These are phyloP conservation scores for Mycena rosella DNA, from an alignment of 768 basidiomycete genomes.

Conservation along the genomic window DNA sequence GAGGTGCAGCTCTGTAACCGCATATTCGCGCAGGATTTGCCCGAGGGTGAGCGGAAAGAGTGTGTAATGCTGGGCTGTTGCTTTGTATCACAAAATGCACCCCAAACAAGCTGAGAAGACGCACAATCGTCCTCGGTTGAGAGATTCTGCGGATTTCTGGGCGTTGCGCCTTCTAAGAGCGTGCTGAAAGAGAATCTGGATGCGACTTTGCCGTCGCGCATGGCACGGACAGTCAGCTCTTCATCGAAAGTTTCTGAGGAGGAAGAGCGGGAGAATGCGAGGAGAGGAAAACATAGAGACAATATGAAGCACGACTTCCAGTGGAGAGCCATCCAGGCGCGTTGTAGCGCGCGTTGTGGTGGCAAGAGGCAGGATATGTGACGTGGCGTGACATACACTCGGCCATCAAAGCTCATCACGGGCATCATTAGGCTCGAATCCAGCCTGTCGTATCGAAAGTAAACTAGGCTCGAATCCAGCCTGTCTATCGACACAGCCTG, in stretches of 20 bases:
- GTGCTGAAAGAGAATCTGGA: conserved; percentile 87
- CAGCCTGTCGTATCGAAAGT: too few relatives aligned
- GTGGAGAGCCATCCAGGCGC: not conserved
- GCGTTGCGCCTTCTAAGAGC: conserved; percentile 62
- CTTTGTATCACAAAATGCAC: not conserved
- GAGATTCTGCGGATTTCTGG: conserved; percentile 66
- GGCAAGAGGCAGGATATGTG: too few relatives aligned
- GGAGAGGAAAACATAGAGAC: conserved; percentile 18
- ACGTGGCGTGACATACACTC: too few relatives aligned
- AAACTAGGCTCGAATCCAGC: too few relatives aligned
- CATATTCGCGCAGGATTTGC: conserved; percentile 87
- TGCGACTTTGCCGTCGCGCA: conserved; percentile 86
- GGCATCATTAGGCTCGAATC: too few relatives aligned
- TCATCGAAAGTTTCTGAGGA: conserved; percentile 63
- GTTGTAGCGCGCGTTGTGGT: too few relatives aligned
- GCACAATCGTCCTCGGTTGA: conserved; percentile 63
- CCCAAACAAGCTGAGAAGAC: conserved; percentile 18
- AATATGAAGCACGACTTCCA: conserved; percentile 19
- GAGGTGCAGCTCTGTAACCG: conserved; percentile 89
- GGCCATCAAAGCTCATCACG: too few relatives aligned
- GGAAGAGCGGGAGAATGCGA: conserved; percentile 18
- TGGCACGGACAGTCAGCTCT: conserved; percentile 58
- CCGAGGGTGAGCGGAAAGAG: conserved; percentile 90
- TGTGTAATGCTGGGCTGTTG: conserved; percentile 84
- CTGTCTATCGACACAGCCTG: too few relatives aligned